These are phyloP conservation scores for Dendrobium catenatum DNA, from an alignment of 106 monocot species.

Conservation along the genomic window DNA sequence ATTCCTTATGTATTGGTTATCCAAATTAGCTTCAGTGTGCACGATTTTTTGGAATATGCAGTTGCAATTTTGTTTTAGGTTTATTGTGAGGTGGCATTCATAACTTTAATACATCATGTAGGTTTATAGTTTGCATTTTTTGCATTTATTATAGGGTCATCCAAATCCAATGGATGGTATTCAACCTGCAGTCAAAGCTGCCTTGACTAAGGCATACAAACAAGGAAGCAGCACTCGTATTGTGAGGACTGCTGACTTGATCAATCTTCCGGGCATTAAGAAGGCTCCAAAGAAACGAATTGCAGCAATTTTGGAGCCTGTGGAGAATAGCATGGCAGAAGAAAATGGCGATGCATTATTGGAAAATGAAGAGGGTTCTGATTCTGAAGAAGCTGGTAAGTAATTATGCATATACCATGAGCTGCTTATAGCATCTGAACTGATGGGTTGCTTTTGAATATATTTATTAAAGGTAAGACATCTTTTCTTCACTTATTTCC, in stretches of 20 bases:
- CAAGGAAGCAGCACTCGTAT: constrained; percentile 59
- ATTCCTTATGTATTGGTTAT: not conserved
- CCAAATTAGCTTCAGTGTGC: too few species aligned
- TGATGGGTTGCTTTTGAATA: not conserved
- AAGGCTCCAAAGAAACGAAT: constrained; percentile 82
- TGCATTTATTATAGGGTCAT: constrained; percentile 43
- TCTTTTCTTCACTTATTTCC: not conserved
- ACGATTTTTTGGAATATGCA: not conserved
- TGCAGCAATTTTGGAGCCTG: constrained; percentile 84
- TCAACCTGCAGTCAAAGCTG: constrained; percentile 77
- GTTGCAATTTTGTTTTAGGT: not conserved
- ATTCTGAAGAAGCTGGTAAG: constrained; percentile 63
- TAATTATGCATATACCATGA: not conserved
- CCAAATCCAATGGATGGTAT: constrained; percentile 80
- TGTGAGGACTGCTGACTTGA: constrained; percentile 70
- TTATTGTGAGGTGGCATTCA: too few species aligned
- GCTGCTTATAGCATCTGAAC: not conserved
- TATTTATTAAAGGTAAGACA: not conserved
- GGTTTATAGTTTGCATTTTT: not conserved
- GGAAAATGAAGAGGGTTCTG: constrained; percentile 50
- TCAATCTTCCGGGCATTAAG: constrained; percentile 76
- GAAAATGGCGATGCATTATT: constrained; percentile 46
- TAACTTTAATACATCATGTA: not conserved
- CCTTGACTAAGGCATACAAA: constrained; percentile 87
- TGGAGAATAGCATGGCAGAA: constrained; percentile 37